phyloP scores from a whole-genome alignment of 1,284 basidiomycete genomes.

The Vanrija sp. region DNA sequence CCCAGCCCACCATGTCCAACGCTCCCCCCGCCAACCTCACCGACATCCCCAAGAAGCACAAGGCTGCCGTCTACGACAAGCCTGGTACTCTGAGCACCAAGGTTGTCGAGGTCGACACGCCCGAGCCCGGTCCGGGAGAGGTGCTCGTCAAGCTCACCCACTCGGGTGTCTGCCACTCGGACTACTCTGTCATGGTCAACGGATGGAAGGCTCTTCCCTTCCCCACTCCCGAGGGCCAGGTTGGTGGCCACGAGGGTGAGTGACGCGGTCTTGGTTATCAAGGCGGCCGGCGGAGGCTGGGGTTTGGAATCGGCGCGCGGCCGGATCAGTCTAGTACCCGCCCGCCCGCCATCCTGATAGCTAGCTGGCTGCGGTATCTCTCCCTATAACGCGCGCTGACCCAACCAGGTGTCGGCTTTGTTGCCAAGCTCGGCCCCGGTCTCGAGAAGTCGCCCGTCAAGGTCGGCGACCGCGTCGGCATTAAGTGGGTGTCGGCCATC shows the following conservation, averaged over 20 bases:
- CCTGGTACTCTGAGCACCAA: slow-evolving; percentile 11
- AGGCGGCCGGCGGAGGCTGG: too few species aligned
- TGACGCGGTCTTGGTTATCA: too few species aligned
- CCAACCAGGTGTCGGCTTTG: slow-evolving; percentile 8
- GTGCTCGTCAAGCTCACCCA: slow-evolving; percentile 15
- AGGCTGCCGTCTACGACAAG: slow-evolving; percentile 15
- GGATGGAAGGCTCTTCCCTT: slow-evolving; percentile 9
- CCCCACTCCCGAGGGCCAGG: slow-evolving; percentile 10
- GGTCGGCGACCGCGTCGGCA: slow-evolving; percentile 15
- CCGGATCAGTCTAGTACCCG: too few species aligned
- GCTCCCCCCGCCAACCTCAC: slow-evolving; percentile 2
- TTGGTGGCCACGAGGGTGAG: slow-evolving; percentile 16
- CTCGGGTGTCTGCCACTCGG: slow-evolving; percentile 17
- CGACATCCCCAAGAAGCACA: slow-evolving; percentile 14
- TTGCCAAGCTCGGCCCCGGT: slow-evolving; percentile 11
- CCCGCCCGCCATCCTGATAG: not conserved
- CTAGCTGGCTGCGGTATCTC: too few species aligned
- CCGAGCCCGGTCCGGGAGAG: slow-evolving; percentile 11
- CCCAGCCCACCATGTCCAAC: not conserved
- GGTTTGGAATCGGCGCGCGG: too few species aligned
- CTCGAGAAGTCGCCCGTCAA: slow-evolving; percentile 14
- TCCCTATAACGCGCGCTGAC: not conserved
- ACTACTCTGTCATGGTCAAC: slow-evolving; percentile 13
- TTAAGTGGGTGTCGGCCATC: slow-evolving; percentile 12
- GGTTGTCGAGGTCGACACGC: slow-evolving; percentile 15